These are phyloP conservation scores for Eragrostis nindensis DNA, from an alignment of 176 grass and related monocot species.

Conservation along the genomic window DNA sequence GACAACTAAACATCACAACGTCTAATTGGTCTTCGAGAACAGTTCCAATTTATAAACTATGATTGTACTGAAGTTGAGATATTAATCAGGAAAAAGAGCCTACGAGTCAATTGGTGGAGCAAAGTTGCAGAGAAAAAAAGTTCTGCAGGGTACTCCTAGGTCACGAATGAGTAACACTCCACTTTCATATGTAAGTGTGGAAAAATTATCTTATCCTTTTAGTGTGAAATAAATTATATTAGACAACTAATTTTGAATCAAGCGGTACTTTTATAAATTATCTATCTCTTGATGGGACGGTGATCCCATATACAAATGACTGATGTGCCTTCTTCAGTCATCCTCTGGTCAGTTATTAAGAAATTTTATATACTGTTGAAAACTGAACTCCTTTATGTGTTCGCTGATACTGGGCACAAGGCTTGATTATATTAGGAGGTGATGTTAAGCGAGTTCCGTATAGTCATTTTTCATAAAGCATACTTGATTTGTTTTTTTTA, in stretches of 20 bases:
- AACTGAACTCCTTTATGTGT: no score
- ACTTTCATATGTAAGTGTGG: no score
- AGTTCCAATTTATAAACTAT: not conserved
- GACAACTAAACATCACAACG: no score
- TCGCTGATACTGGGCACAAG: not conserved
- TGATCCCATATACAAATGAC: no score
- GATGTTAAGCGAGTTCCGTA: not conserved
- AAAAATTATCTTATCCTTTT: slow-evolving; percentile 7
- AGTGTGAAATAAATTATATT: not conserved
- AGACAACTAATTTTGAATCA: no score
- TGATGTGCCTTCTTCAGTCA: no score
- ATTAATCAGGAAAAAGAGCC: slow-evolving; percentile 20
- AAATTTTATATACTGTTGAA: not conserved
- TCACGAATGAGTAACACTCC: slow-evolving; percentile 11
- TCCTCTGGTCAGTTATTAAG: not conserved
- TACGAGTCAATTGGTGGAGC: not conserved
- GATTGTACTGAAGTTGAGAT: slow-evolving; percentile 15
- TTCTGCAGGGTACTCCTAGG: not conserved
- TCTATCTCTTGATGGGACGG: no score
- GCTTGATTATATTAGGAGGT: not conserved
- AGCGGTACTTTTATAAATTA: no score
- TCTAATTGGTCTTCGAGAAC: not conserved
- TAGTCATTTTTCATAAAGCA: not conserved
- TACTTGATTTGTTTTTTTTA: not conserved
- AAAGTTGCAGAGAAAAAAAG: not conserved